Percentiles rank a stretch among this genome's conserved stretches.
Evolutionary conservation across 768 basidiomycete genomes (phyloP).

Genomic region (Roridomyces roridus): DNA sequence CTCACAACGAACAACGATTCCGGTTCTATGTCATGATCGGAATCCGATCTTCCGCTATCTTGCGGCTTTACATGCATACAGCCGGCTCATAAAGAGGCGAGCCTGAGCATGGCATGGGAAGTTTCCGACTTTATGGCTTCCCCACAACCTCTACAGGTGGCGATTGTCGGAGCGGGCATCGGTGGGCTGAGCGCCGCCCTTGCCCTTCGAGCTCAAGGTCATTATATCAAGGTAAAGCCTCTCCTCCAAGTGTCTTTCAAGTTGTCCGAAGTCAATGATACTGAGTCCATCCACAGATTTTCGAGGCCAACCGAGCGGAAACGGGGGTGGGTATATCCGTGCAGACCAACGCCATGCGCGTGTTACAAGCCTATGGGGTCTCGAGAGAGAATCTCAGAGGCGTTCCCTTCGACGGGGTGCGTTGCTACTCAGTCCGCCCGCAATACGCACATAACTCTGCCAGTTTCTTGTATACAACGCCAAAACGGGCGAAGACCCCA

Average conservation of each 20-base stretch:
- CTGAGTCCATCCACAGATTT: constrained; percentile 9
- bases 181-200: not conserved
- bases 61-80: too few relatives aligned
- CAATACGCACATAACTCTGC: not conserved
- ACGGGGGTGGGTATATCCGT: constrained; percentile 12
- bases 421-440: not conserved
- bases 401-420: constrained; percentile 10
- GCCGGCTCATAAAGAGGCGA: too few relatives aligned
- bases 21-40: too few relatives aligned
- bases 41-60: too few relatives aligned
- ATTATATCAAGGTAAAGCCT: not conserved
- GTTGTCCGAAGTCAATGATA: too few relatives aligned
- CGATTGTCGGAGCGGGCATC: not conserved
- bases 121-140: too few relatives aligned
- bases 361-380: constrained; percentile 1
- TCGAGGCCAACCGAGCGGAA: constrained; percentile 10
- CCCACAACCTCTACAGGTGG: not conserved
- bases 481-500: not conserved
- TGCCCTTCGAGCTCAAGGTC: not conserved
- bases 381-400: constrained; percentile 7
- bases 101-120: too few relatives aligned
- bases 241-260: too few relatives aligned
- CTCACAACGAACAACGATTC: too few relatives aligned
- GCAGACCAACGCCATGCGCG: constrained; percentile 9
- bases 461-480: too few relatives aligned